Percentiles rank a stretch among this genome's conserved stretches.
Conservation (phyloP, 176 grass and related monocot species). For the Melocanna baccifera region DNA sequence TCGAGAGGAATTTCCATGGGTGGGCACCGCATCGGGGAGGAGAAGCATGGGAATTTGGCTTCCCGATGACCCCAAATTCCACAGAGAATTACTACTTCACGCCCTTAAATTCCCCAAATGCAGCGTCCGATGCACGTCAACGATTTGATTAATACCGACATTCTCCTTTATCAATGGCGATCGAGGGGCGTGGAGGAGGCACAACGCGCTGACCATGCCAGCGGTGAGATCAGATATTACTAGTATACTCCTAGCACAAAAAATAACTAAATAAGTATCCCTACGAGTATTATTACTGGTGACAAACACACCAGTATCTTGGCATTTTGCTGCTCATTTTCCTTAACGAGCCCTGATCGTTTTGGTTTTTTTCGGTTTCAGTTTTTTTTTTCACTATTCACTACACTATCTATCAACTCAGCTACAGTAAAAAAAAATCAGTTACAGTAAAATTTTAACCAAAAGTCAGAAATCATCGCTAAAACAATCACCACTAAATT, state of each 20-base stretch:
- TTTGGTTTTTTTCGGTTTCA: too few relatives aligned
- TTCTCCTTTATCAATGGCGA: constrained; percentile 44
- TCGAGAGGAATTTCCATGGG: not conserved
- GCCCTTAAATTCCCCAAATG: constrained; percentile 39
- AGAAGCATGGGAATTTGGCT: constrained; percentile 19
- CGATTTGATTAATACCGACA: constrained; percentile 43
- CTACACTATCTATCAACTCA: too few relatives aligned
- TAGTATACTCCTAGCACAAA: not conserved
- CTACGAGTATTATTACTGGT: not conserved
- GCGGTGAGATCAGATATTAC: not conserved
- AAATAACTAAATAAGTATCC: not conserved
- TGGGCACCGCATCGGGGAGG: not conserved
- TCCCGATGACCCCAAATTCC: constrained; percentile 30
- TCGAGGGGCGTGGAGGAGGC: not conserved
- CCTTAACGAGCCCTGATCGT: too few relatives aligned
- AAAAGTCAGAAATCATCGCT: too few relatives aligned
- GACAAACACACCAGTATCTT: too few relatives aligned
- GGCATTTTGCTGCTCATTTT: too few relatives aligned
- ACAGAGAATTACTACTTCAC: not conserved
- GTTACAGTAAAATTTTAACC: too few relatives aligned
- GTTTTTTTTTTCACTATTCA: too few relatives aligned
- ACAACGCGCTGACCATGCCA: constrained; percentile 31
- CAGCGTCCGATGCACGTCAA: constrained; percentile 51
- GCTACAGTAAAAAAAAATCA: too few relatives aligned
- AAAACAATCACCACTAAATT: too few relatives aligned